Base-by-base conservation (phyloP, 2,329 filamentous ascomycete genomes). In the Pseudogymnoascus sp. region DNA sequence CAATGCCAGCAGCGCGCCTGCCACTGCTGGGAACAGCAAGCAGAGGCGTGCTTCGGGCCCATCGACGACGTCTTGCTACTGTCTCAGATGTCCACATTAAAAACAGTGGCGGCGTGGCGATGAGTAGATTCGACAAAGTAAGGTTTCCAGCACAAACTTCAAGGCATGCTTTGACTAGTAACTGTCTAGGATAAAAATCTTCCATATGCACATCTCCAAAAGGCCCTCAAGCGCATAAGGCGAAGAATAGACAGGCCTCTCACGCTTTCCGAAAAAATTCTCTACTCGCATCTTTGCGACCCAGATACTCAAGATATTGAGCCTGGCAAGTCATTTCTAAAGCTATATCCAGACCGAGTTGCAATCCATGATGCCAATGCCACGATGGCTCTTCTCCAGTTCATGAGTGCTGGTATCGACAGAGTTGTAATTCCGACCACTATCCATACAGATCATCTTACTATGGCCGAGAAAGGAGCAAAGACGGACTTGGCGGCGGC, bases 311-410 rank as follows among this genome's bases (percentile, higher is more conserved):
- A 66, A 23, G 65, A 69, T 1, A 75, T 77, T 16, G 63, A 70
- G n/a, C 69, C 74, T 6, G 75, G 75, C 3, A 72, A 73, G 45
- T 76, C 75, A 1, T 73, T 75, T 12, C 62, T 77, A 0, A 72
- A 73, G 14, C 62, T 77, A 3, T 68, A 69, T 5, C 75, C 76
- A 0, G 74, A 77, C 37, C 68, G 75, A 1, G 74, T 77, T n/a
- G 76, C 75, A 1, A 76, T 74, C 33, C 75, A 77, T 35, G 76
- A 78, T 70, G 76, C 75, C 2, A 77, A 75, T 0, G 76, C 75
- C 1, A 76, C 74, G 4, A 77, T 77, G 76, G 76, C 76, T 1
- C 63, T 76, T 10, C 65, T 77, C 1, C 75, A 77, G 60, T 77
- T 78, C 65, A 77, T 77, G 59, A 76, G 73, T 45, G 75, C 75